Evolutionary conservation across 2,329 filamentous ascomycete species (phyloP), one percentile per base, ranked within the genome.

Genomic region (Colletotrichum destructivum): DNA sequence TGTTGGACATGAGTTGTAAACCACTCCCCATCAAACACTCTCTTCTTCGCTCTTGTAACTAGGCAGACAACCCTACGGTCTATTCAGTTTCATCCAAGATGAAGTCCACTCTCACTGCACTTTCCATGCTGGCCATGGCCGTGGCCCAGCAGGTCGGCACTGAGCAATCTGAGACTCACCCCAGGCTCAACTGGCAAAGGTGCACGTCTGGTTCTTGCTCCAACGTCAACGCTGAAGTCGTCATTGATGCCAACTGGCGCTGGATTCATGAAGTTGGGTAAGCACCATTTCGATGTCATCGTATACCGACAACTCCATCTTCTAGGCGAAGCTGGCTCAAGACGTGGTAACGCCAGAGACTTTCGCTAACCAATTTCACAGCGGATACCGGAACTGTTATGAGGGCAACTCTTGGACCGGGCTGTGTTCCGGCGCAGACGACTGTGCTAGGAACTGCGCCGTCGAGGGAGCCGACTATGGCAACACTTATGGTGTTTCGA

Each of bases 211-310:
- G 68, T 42, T 70, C 54, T 55, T 87, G 85, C 76, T 81, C 79
- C 3, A 79, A 78, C n/a, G 79, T 83, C 71, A 77, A 77, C 61
- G 83, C 81, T 21, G 82, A 81, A 35, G 80, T 87, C 46, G 84
- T 86, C 51, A 77, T 87, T 73, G 85, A 87, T 70, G 74, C 84
- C 68, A 87, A 86, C 77, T 87, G 84, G 84, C 83, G 85, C 63
- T 87, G 85, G 85, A 76, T 85, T 61, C 84, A 86, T 76, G 75
- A 76, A 11, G 78, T 78, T 47, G 74, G 74, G 69, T 69, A 69
- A 31, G 65, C 26, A 12, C 13, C 11, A 16, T 23, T 1, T 23
- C n/a, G 6, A 2, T 44, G 3, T 23, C 16, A 11, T 31, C 11
- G 9, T 21, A 35, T 8, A 35, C 31, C 31, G 8, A 35, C 18